Evolutionary conservation across 352 stramenopile genomes (phyloP).

Genomic region (Aphanomyces invadans): DNA sequence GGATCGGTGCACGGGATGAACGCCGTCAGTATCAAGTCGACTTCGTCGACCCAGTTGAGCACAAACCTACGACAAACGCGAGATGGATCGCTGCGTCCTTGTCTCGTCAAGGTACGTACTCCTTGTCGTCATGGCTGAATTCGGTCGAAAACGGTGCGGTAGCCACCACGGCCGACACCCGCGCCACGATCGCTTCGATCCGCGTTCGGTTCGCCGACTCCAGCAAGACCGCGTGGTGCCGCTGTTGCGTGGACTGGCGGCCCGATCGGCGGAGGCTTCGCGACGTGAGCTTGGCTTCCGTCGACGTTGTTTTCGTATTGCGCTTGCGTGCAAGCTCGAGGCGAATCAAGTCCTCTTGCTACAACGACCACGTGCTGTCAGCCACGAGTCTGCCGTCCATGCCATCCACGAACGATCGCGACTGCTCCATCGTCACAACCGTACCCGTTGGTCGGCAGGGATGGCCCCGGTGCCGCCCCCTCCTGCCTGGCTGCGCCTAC

Average conservation of each 20-base stretch:
- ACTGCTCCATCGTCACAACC: no score
- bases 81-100: not conserved
- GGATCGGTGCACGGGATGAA: conserved; percentile 1
- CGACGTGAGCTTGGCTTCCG: conserved; percentile 7
- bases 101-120: not conserved
- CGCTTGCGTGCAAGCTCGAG: not conserved
- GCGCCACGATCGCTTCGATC: conserved; percentile 5
- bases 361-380: not conserved
- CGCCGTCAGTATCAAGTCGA: conserved; percentile 11
- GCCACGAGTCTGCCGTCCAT: no score
- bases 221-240: conserved; percentile 14
- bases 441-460: no score
- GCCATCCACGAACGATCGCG: no score
- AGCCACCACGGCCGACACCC: not conserved
- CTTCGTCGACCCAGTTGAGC: conserved; percentile 8
- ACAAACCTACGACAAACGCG: conserved; percentile 2
- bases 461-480: no score
- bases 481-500: no score
- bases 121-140: conserved; percentile 9
- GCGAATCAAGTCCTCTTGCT: not conserved
- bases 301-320: not conserved
- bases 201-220: not conserved
- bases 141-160: not conserved
- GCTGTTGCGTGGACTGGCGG: not conserved
- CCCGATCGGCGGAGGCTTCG: not conserved